A percentile compares a stretch with the other conserved stretches of the same genome.
phyloP scores from a whole-genome alignment of 2,329 filamentous ascomycete species.

The Trichoderma sp. region DNA sequence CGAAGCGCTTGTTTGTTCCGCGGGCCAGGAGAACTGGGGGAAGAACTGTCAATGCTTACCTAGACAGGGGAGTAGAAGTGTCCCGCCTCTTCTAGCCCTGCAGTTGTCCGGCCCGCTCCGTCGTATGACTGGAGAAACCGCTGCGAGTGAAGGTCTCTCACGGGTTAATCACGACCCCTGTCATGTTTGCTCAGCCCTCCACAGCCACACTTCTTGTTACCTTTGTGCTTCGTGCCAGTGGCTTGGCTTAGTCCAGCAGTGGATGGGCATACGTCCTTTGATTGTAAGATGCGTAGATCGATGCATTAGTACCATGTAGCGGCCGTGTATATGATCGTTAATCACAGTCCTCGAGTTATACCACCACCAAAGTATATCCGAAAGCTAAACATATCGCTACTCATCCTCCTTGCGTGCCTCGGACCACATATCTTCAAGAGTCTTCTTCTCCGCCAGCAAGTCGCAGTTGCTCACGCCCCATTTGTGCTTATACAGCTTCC shows the following conservation, averaged over 20 bases:
- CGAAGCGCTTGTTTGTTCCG: neutral
- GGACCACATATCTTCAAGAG: slow-evolving; percentile 12
- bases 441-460: neutral
- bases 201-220: neutral
- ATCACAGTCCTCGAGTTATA: neutral
- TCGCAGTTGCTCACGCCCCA: slow-evolving; percentile 6
- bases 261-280: no score
- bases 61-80: no score
- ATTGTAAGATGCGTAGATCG: neutral
- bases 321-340: neutral
- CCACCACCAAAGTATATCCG: neutral
- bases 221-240: neutral
- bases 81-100: neutral
- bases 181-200: neutral
- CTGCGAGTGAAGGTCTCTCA: neutral
- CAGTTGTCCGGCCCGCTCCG: neutral
- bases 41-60: neutral
- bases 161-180: neutral
- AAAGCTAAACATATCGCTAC: neutral
- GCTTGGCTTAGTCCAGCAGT: no score
- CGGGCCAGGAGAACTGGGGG: no score
- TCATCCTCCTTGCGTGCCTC: neutral
- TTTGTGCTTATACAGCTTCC: slow-evolving; percentile 12
- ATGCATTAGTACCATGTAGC: neutral
- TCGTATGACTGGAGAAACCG: neutral